Conservation (phyloP, 306 rosid species). For the Vigna nakashimae region DNA sequence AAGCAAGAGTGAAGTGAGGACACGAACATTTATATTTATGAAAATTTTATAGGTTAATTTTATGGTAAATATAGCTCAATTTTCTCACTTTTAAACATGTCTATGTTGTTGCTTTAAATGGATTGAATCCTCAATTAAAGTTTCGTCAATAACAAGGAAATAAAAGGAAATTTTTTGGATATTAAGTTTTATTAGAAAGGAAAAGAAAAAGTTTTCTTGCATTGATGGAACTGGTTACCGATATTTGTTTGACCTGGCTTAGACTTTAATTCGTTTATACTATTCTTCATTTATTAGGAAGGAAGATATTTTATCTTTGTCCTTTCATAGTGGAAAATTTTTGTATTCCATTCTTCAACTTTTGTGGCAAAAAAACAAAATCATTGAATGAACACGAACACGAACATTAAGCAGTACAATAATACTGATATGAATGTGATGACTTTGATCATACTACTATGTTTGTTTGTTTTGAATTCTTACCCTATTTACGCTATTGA, state of each 20-base stretch:
- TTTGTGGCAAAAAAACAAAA: too few relatives aligned
- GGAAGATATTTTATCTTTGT: too few relatives aligned
- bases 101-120: background rate
- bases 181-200: background rate
- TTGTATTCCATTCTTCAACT: too few relatives aligned
- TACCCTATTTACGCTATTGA: too few relatives aligned
- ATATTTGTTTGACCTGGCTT: constrained; percentile 28
- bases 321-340: too few relatives aligned
- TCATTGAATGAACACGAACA: too few relatives aligned
- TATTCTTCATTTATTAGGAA: background rate
- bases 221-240: constrained; percentile 23
- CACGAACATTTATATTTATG: background rate
- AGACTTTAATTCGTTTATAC: background rate
- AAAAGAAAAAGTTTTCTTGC: background rate
- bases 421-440: background rate
- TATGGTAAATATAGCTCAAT: background rate
- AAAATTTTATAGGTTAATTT: background rate
- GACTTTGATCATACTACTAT: background rate
- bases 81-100: background rate
- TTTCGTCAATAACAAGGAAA: background rate
- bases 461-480: background rate
- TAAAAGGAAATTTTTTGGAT: background rate
- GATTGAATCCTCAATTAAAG: background rate
- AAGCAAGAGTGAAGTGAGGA: too few relatives aligned
- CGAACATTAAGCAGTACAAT: background rate